Percentiles rank a stretch among this genome's conserved stretches.
phyloP scores from a whole-genome alignment of 495 filamentous ascomycete species.

The Hypoxylon intermedium region DNA sequence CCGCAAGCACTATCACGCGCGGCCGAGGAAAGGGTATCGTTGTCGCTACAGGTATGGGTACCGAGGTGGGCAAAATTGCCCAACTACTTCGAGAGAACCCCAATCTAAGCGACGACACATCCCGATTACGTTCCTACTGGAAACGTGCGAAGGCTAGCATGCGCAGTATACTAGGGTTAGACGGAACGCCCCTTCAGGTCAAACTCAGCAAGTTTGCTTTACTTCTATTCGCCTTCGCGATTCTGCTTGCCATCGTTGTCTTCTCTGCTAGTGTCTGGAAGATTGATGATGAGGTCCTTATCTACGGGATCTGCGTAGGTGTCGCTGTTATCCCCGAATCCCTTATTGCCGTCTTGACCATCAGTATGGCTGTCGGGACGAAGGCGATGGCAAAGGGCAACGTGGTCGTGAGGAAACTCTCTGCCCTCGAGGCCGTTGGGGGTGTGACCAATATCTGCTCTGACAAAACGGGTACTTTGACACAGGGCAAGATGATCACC shows the following conservation, averaged over 20 bases:
- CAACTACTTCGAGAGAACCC: conserved; percentile 61
- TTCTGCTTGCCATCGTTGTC: conserved; percentile 73
- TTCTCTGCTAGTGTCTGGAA: conserved; percentile 67
- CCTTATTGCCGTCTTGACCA: conserved; percentile 76
- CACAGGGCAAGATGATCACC: conserved; percentile 66
- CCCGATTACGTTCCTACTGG: conserved; percentile 40
- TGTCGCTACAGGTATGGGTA: conserved; percentile 74
- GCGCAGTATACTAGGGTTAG: conserved; percentile 66
- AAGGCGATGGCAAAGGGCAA: conserved; percentile 74
- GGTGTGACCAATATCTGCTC: conserved; percentile 66
- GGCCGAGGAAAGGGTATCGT: conserved; percentile 73
- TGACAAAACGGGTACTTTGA: conserved; percentile 71
- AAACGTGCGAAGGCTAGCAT: conserved; percentile 43
- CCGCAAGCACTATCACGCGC: conserved; percentile 74
- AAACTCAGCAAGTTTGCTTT: conserved; percentile 75
- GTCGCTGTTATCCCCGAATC: conserved; percentile 80
- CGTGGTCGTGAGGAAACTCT: conserved; percentile 71
- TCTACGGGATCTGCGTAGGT: conserved; percentile 70
- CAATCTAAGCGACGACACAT: conserved; percentile 43
- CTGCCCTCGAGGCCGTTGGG: conserved; percentile 68
- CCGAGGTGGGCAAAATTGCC: conserved; percentile 76
- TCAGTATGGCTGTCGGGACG: conserved; percentile 76
- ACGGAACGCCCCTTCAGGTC: conserved; percentile 72
- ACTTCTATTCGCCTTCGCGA: conserved; percentile 70
- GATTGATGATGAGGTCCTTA: conserved; percentile 66